Evolutionary conservation across 495 filamentous ascomycete genomes (phyloP).

Genomic region (Xylaria intraflava): DNA sequence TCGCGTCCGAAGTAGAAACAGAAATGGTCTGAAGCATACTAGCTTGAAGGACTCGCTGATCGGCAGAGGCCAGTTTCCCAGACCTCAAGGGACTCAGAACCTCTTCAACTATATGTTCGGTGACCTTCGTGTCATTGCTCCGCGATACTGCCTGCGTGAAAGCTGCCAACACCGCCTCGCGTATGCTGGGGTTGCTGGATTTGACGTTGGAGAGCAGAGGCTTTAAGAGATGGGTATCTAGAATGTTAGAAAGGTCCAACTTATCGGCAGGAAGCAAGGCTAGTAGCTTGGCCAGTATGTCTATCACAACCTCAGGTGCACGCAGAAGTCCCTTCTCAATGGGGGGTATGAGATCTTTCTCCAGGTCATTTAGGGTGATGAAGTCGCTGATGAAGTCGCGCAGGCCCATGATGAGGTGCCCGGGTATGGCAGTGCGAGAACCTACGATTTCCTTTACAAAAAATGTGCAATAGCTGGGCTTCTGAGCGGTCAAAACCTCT

Average conservation of each 20-base stretch:
- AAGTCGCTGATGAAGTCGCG: constrained; percentile 79
- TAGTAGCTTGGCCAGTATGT: constrained; percentile 65
- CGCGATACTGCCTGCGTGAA: constrained; percentile 58
- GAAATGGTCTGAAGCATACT: constrained; percentile 65
- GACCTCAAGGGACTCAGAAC: constrained; percentile 69
- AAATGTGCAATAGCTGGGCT: constrained; percentile 67
- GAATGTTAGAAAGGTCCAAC: constrained; percentile 69
- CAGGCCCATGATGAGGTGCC: constrained; percentile 65
- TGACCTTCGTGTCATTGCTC: constrained; percentile 47
- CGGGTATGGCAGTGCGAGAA: constrained; percentile 63
- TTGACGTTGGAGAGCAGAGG: constrained; percentile 82
- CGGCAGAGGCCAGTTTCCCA: constrained; percentile 70
- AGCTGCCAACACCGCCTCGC: constrained; percentile 64
- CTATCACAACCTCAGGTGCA: constrained; percentile 83
- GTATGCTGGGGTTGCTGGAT: constrained; percentile 72
- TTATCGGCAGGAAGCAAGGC: constrained; percentile 52
- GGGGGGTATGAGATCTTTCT: constrained; percentile 66
- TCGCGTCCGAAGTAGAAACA: constrained; percentile 48
- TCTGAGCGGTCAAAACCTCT: constrained; percentile 53
- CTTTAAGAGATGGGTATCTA: constrained; percentile 67
- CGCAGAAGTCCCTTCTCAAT: constrained; percentile 84
- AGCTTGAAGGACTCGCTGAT: constrained; percentile 73
- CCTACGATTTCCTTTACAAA: constrained; percentile 80
- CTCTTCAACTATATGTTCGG: constrained; percentile 66
- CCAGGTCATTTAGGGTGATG: constrained; percentile 66